A percentile compares a stretch with the other conserved stretches of the same genome.
Conservation (phyloP, 352 stramenopile genomes). For the Phytophthora boehmeriae region DNA sequence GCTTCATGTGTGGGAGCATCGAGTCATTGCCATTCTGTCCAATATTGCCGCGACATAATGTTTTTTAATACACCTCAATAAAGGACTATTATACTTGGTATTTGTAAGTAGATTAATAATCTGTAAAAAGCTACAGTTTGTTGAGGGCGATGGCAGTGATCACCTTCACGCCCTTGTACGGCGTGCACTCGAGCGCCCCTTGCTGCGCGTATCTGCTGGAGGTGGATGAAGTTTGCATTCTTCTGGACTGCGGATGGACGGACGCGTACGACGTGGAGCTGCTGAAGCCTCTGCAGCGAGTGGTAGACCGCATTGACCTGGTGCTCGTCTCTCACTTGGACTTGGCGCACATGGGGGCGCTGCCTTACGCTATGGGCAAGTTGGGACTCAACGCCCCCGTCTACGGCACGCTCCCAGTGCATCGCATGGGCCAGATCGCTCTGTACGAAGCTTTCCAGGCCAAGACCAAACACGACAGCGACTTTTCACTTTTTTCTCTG, state of each 20-base stretch:
- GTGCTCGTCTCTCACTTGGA: constrained; percentile 91
- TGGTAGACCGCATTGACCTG: constrained; percentile 87
- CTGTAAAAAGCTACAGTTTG: too few species aligned
- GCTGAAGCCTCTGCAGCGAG: constrained; percentile 81
- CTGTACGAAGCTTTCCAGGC: constrained; percentile 96
- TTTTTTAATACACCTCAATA: too few species aligned
- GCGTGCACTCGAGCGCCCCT: constrained; percentile 78
- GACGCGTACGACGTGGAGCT: constrained; percentile 88
- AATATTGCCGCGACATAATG: constrained; percentile 31
- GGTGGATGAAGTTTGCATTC: constrained; percentile 91
- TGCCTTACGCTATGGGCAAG: constrained; percentile 90
- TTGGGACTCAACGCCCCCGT: constrained; percentile 87
- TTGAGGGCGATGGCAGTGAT: constrained; percentile 88
- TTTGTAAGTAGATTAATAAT: too few species aligned
- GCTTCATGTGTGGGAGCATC: constrained; percentile 57
- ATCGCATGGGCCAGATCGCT: constrained; percentile 97
- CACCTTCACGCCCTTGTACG: constrained; percentile 91
- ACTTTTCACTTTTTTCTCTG: constrained; percentile 91
- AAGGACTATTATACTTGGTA: too few species aligned
- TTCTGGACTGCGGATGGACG: constrained; percentile 92
- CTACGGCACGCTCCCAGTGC: constrained; percentile 94
- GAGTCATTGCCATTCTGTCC: constrained; percentile 18
- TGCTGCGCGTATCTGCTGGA: constrained; percentile 91
- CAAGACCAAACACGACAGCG: constrained; percentile 91
- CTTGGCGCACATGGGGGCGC: constrained; percentile 89